phyloP scores from a whole-genome alignment of 148 eudicot species.

The Vaccinium darrowii region DNA sequence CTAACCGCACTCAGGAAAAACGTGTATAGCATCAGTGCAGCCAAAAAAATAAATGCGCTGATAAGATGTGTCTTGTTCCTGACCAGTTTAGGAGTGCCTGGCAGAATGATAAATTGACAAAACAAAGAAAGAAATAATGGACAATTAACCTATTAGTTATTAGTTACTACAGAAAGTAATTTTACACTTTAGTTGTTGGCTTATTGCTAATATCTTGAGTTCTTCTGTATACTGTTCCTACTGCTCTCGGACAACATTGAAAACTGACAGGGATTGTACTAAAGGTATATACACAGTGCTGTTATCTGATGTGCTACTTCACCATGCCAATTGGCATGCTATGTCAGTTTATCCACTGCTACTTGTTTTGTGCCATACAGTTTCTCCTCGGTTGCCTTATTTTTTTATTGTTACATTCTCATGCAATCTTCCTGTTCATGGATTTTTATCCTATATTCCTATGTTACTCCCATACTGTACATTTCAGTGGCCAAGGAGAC shows the following conservation, averaged over 20 bases:
- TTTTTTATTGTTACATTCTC: not conserved
- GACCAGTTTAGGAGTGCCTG: not conserved
- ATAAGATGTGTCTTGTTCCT: not conserved
- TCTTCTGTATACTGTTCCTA: not conserved
- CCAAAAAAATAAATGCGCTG: not conserved
- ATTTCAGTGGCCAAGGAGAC: not conserved
- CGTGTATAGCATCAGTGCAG: not conserved
- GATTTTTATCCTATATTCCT: conserved; percentile 1
- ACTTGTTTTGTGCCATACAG: not conserved
- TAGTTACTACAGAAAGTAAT: not conserved
- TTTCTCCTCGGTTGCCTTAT: not conserved
- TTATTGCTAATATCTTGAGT: not conserved
- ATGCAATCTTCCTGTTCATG: not conserved
- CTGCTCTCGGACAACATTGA: not conserved
- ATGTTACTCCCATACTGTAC: not conserved
- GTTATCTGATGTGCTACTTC: conserved; percentile 4
- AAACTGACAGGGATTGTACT: not conserved
- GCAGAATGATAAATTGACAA: not conserved
- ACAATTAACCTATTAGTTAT: not conserved
- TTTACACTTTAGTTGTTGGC: not conserved
- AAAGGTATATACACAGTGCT: not conserved
- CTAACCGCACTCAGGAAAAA: not conserved
- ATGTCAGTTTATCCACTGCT: not conserved
- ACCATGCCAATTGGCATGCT: not conserved
- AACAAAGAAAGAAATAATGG: not conserved